Conservation (phyloP, 768 basidiomycete genomes). For the Lentinula guzmanii region DNA sequence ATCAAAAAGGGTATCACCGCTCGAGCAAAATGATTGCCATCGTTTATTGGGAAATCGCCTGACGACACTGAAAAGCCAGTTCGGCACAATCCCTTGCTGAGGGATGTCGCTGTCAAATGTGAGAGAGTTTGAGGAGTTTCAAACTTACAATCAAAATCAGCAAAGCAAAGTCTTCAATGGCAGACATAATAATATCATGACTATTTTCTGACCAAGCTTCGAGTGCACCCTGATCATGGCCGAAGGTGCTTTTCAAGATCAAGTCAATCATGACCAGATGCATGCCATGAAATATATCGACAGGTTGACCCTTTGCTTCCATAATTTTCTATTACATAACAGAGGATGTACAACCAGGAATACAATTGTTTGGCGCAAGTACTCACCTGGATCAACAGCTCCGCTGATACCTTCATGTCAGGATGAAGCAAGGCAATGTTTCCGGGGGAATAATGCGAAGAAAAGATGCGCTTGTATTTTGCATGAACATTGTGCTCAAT, state of each 20-base stretch:
- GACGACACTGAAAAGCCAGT: slow-evolving; percentile 66
- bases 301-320: slow-evolving; percentile 42
- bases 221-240: slow-evolving; percentile 65
- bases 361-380: slow-evolving; percentile 11
- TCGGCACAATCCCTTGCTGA: slow-evolving; percentile 65
- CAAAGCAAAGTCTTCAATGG: slow-evolving; percentile 76
- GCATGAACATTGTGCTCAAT: slow-evolving; percentile 67
- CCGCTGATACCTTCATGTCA: slow-evolving; percentile 57
- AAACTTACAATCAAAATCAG: slow-evolving; percentile 55
- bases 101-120: no score
- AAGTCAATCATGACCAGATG: slow-evolving; percentile 52
- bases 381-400: slow-evolving; percentile 56
- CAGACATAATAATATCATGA: slow-evolving; percentile 62
- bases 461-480: slow-evolving; percentile 67
- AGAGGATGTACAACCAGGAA: background rate
- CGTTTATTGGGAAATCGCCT: slow-evolving; percentile 63
- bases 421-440: slow-evolving; percentile 65
- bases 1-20: slow-evolving; percentile 37
- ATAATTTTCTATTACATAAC: slow-evolving; percentile 34
- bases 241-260: slow-evolving; percentile 55
- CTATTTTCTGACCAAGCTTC: slow-evolving; percentile 60
- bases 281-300: slow-evolving; percentile 68
- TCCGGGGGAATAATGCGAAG: slow-evolving; percentile 62
- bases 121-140: background rate
- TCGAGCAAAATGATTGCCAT: slow-evolving; percentile 71